Base-by-base conservation (phyloP, 139 green algal species). In the Coelastrella sp. region DNA sequence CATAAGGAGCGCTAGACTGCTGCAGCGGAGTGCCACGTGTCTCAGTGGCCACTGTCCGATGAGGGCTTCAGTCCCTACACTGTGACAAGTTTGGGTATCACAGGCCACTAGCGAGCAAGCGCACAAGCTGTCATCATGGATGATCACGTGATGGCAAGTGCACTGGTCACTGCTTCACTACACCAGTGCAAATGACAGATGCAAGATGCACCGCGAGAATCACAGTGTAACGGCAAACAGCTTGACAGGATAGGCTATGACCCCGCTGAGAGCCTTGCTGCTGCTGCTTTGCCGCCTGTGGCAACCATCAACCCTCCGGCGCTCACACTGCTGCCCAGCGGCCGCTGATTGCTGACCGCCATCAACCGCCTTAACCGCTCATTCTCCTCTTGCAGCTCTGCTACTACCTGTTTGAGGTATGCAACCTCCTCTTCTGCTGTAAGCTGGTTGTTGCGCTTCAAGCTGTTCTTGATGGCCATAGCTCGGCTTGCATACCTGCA, bases 341-440 rank as follows among this genome's bases (percentile, higher is more conserved):
- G 32, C 7, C 5, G 19, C 58, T 0, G 77, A 83, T 5, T 10
- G 19, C 23, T 64, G 5, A 32, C 74, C 58, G 23, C 85, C 58
- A 83, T 65, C 58, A 90, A 32, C 11, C 14, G 57, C 59, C 85
- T 82, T 54, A 93, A 75, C 64, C 32, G 11, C 19, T 73, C 74
- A 75, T 91, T 93, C n/a, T 90, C 90, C 47, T 59, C 77, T 14
- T 91, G 73, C 71, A 86, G 83, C 56, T 91, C 86, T 8, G 65
- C 60, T n/a, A 93, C 58, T 13, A 89, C 56, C 47, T 81, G 71
- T 60, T 78, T 78, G 61, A 94, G 90, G 85, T 88, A 92, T 3
- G 87, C 65, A 5, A 94, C 80, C 80, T 94, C 92, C 16, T 94
- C 90, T 64, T 90, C 90, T 32, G 90, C 17, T 3, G 82, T 85